Conservation (phyloP, 139 green algal genomes). For the Marvania coccoides region DNA sequence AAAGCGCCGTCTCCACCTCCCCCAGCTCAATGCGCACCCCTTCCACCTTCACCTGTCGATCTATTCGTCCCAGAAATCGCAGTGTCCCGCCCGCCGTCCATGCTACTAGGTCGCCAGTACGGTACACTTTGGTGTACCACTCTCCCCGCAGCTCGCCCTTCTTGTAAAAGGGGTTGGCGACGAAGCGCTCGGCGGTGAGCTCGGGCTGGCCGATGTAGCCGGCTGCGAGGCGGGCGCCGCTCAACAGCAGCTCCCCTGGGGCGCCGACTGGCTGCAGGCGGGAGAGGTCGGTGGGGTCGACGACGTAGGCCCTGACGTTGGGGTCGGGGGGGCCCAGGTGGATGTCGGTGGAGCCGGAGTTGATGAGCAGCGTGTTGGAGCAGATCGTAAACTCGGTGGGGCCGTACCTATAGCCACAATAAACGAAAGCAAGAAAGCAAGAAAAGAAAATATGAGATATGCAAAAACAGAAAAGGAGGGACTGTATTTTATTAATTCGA, state of each 20-base stretch:
- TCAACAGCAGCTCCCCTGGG: slow-evolving; percentile 44
- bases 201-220: slow-evolving; percentile 36
- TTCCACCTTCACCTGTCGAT: slow-evolving; percentile 43
- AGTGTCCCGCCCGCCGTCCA: slow-evolving; percentile 23
- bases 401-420: too few relatives aligned
- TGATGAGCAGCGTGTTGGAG: slow-evolving; percentile 2
- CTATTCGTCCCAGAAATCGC: slow-evolving; percentile 34
- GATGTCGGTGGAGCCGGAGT: neutral
- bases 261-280: slow-evolving; percentile 20
- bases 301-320: slow-evolving; percentile 36
- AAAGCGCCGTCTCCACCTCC: slow-evolving; percentile 34
- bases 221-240: slow-evolving; percentile 21
- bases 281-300: slow-evolving; percentile 2
- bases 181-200: slow-evolving; percentile 13
- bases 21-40: slow-evolving; percentile 51
- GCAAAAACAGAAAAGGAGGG: too few relatives aligned
- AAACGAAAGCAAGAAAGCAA: too few relatives aligned
- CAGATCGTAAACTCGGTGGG: slow-evolving; percentile 33
- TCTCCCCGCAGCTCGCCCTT: neutral
- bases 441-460: too few relatives aligned
- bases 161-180: slow-evolving; percentile 34
- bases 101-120: slow-evolving; percentile 34
- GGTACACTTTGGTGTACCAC: slow-evolving; percentile 2
- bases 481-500: too few relatives aligned
- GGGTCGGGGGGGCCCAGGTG: slow-evolving; percentile 30